Conservation (phyloP, 2,329 filamentous ascomycete species). For the Talaromyces verruculosus region DNA sequence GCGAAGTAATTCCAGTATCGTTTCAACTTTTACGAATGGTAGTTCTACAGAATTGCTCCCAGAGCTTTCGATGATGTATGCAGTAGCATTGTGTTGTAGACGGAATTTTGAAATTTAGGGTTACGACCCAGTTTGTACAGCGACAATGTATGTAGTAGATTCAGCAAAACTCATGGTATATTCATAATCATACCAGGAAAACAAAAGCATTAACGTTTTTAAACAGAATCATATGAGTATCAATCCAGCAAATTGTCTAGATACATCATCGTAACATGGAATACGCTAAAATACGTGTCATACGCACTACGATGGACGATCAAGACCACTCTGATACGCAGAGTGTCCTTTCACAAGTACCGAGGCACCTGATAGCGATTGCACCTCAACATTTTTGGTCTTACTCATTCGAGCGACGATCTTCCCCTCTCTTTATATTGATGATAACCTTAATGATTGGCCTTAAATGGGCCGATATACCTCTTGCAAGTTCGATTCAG, state of each 20-base stretch:
- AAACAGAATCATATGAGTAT: background rate
- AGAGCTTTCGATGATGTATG: background rate
- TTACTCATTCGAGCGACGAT: background rate
- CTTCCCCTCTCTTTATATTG: slow-evolving; percentile 1
- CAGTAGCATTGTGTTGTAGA: too few species aligned
- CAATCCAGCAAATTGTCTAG: background rate
- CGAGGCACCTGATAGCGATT: slow-evolving; percentile 3
- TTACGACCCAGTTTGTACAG: background rate
- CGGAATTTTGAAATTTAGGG: background rate
- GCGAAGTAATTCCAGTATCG: background rate
- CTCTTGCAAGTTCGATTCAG: background rate
- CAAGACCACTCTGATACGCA: background rate
- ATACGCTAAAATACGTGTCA: background rate
- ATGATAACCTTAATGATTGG: background rate
- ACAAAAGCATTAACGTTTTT: background rate
- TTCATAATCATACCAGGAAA: background rate
- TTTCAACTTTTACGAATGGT: too few species aligned
- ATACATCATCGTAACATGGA: background rate
- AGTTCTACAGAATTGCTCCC: background rate
- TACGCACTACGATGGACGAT: background rate
- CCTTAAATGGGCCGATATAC: background rate
- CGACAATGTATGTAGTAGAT: background rate
- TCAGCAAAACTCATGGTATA: background rate
- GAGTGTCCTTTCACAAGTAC: slow-evolving; percentile 10
- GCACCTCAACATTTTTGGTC: slow-evolving; percentile 4